A percentile compares a stretch with the other conserved stretches of the same genome.
Conservation (phyloP, 148 eudicot species). For the Amaranthus cruentus region DNA sequence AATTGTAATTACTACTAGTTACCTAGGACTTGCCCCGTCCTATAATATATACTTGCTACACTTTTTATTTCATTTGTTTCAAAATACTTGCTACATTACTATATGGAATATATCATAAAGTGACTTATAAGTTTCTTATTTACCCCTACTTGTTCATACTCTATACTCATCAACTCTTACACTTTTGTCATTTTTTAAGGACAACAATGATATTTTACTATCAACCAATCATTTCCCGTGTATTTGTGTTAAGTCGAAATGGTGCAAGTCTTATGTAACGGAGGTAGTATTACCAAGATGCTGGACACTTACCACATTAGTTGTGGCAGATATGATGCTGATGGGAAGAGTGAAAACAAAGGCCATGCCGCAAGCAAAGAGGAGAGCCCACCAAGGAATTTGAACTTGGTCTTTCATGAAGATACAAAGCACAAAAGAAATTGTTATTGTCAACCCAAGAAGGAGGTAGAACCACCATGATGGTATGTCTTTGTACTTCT, state of each 20-base stretch:
- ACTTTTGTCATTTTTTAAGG: too few relatives aligned
- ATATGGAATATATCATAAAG: too few relatives aligned
- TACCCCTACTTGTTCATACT: too few relatives aligned
- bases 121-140: too few relatives aligned
- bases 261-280: background rate
- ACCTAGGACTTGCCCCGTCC: too few relatives aligned
- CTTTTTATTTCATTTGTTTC: too few relatives aligned
- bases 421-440: conserved; percentile 65
- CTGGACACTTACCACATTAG: conserved; percentile 62
- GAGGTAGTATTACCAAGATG: background rate
- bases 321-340: conserved; percentile 96
- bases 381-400: conserved; percentile 98
- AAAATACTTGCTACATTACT: too few relatives aligned
- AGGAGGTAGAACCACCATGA: conserved; percentile 82
- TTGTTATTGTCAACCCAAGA: conserved; percentile 50
- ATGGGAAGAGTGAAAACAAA: conserved; percentile 89
- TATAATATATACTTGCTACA: too few relatives aligned
- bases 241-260: background rate
- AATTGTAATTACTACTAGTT: too few relatives aligned
- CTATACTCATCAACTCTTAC: too few relatives aligned
- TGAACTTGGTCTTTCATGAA: conserved; percentile 70
- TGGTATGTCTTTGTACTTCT: conserved; percentile 84
- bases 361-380: conserved; percentile 77
- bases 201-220: too few relatives aligned
- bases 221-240: too few relatives aligned